Conservation (phyloP, 139 green algal genomes). For the Pleodorina starrii region DNA sequence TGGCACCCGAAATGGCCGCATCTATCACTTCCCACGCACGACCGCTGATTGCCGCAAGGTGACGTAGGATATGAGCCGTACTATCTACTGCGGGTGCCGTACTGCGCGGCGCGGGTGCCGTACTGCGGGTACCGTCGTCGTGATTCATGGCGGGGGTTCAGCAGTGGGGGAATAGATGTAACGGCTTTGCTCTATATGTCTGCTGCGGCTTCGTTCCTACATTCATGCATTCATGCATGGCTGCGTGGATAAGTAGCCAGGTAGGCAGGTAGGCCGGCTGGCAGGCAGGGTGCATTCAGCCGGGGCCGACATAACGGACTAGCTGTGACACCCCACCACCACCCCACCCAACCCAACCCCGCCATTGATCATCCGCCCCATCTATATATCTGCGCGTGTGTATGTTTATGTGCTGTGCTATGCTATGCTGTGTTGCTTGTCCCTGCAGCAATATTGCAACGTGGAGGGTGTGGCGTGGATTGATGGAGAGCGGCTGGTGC, state of each 20-base stretch:
- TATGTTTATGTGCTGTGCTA: not conserved
- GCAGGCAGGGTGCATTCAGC: not conserved
- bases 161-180: not conserved
- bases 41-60: slow-evolving; percentile 58
- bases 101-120: no score
- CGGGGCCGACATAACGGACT: not conserved
- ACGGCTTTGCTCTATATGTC: not conserved
- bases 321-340: no score
- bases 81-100: no score
- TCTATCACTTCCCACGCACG: slow-evolving; percentile 62
- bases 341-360: no score
- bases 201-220: not conserved
- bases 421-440: not conserved
- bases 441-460: slow-evolving; percentile 55
- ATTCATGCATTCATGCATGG: not conserved
- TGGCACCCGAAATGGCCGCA: not conserved
- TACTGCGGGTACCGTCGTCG: not conserved
- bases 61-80: not conserved
- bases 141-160: not conserved
- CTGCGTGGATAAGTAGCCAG: no score
- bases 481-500: slow-evolving; percentile 52
- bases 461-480: slow-evolving; percentile 56
- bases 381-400: not conserved
- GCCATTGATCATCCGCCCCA: no score
- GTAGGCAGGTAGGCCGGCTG: no score